Conservation (phyloP, 2,329 filamentous ascomycete genomes). For the Orbilia quercus region DNA sequence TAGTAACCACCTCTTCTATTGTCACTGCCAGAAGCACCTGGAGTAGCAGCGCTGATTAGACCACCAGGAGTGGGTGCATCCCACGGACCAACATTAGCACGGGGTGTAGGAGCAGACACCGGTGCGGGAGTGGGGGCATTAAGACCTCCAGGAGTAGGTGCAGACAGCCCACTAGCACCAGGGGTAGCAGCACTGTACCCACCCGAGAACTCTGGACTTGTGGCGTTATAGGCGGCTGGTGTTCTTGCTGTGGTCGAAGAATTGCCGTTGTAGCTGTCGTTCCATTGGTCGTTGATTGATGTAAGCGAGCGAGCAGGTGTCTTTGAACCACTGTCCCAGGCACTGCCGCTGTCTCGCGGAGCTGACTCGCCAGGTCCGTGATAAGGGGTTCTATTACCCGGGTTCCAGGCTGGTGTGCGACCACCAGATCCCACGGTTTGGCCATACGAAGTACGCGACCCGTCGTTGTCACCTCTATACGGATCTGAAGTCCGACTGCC, state of each 20-base stretch:
- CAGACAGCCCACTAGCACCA: constrained; percentile 72
- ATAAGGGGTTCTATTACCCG: constrained; percentile 76
- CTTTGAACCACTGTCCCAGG: constrained; percentile 76
- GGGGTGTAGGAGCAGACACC: constrained; percentile 76
- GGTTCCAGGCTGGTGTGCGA: constrained; percentile 81
- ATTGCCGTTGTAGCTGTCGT: constrained; percentile 67
- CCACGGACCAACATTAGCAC: constrained; percentile 68
- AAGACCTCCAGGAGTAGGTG: constrained; percentile 76
- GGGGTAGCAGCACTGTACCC: constrained; percentile 71
- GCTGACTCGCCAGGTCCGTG: constrained; percentile 63
- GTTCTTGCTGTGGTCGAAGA: constrained; percentile 62
- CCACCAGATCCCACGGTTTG: constrained; percentile 63
- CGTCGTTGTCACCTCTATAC: constrained; percentile 71
- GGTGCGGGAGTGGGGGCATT: constrained; percentile 64
- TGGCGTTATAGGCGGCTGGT: constrained; percentile 59
- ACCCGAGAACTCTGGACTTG: constrained; percentile 59
- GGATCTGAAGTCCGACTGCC: constrained; percentile 60
- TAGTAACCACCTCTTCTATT: constrained; percentile 65
- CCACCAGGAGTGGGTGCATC: constrained; percentile 66
- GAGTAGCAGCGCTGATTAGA: constrained; percentile 68
- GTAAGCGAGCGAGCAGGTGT: constrained; percentile 74
- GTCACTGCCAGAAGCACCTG: constrained; percentile 62
- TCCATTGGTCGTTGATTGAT: constrained; percentile 69
- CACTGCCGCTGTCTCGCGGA: constrained; percentile 68
- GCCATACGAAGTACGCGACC: constrained; percentile 81